These are phyloP conservation scores for Hibiscus tridactylites DNA, from an alignment of 345 rosid genomes.

Conservation along the genomic window DNA sequence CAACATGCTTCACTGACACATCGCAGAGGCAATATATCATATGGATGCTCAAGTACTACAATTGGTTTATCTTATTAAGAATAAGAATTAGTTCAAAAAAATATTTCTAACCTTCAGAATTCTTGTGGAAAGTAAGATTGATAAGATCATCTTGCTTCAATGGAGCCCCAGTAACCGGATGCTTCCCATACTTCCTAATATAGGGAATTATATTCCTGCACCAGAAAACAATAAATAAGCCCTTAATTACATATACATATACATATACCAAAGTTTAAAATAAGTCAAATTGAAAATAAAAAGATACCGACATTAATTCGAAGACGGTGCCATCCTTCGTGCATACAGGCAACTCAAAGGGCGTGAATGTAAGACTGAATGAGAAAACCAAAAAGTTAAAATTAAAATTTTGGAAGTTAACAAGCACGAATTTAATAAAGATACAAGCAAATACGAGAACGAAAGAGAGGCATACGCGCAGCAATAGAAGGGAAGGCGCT, in stretches of 20 bases:
- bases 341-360: constrained; percentile 73
- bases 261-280: not conserved
- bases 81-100: not conserved
- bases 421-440: not conserved
- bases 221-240: not conserved
- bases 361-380: constrained; percentile 84
- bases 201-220: constrained; percentile 79
- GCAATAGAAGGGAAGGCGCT: constrained; percentile 91
- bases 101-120: constrained; percentile 55
- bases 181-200: constrained; percentile 70
- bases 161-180: constrained; percentile 76
- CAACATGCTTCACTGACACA: not conserved
- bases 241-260: not conserved
- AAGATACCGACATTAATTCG: constrained; percentile 59
- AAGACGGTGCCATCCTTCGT: constrained; percentile 73
- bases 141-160: constrained; percentile 70
- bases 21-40: not conserved
- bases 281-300: not conserved
- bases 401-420: not conserved
- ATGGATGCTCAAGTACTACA: not conserved
- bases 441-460: not conserved
- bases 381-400: not conserved
- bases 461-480: constrained; percentile 60
- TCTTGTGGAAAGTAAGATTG: constrained; percentile 73
- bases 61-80: not conserved